Percentiles rank a stretch among this genome's conserved stretches.
Evolutionary conservation across 306 rosid species (phyloP).

Genomic region (Styphnolobium japonicum): DNA sequence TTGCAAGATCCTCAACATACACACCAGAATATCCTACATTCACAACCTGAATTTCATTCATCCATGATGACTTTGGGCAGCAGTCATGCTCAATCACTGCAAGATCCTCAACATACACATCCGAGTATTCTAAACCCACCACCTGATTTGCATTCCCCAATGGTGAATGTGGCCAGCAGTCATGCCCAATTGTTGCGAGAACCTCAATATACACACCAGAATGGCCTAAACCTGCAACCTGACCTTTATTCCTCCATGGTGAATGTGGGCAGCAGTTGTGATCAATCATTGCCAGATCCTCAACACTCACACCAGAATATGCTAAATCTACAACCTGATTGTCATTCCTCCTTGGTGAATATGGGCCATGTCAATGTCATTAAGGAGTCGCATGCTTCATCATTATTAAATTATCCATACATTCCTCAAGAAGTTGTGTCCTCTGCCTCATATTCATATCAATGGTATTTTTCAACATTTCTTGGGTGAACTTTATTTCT

Average conservation of each 20-base stretch:
- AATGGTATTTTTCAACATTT: slow-evolving; percentile 32
- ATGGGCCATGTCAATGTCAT: slow-evolving; percentile 2
- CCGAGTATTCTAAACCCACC: neutral
- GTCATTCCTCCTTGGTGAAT: neutral
- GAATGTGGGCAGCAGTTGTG: neutral
- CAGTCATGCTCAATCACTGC: slow-evolving; percentile 6
- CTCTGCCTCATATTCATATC: neutral
- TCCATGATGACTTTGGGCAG: neutral
- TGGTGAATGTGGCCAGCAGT: neutral
- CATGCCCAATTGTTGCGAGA: neutral
- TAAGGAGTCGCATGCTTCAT: slow-evolving; percentile 9
- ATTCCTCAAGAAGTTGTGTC: slow-evolving; percentile 16
- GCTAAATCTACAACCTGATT: neutral
- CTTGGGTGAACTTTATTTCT: neutral
- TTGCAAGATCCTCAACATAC: slow-evolving; percentile 3
- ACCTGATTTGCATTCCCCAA: slow-evolving; percentile 12
- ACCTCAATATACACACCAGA: slow-evolving; percentile 14
- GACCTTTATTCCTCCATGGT: neutral
- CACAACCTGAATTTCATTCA: slow-evolving; percentile 19
- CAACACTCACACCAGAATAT: neutral
- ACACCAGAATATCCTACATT: neutral
- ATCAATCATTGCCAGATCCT: slow-evolving; percentile 9
- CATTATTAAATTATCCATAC: slow-evolving; percentile 16
- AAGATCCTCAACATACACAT: slow-evolving; percentile 16
- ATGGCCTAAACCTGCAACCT: neutral